Conservation (phyloP, 179 eudicot genomes). For the Silene vulgaris region DNA sequence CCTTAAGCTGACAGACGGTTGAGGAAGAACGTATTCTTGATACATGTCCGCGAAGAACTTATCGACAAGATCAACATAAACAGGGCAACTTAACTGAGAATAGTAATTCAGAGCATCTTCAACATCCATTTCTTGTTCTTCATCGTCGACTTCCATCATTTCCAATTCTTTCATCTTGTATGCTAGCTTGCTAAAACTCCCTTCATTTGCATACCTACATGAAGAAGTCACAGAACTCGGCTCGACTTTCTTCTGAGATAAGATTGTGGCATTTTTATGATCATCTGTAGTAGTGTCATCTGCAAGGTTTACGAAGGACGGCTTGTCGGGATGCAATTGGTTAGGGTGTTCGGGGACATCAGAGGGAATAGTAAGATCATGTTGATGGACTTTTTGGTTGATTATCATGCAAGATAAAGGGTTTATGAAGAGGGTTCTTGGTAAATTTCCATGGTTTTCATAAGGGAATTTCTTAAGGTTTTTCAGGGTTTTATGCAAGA, state of each 20-base stretch:
- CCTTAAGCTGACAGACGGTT: slow-evolving; percentile 33
- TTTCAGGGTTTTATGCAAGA: slow-evolving; percentile 45
- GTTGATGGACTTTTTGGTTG: slow-evolving; percentile 22
- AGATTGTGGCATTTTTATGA: not conserved
- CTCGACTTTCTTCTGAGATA: slow-evolving; percentile 12
- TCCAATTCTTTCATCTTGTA: slow-evolving; percentile 66
- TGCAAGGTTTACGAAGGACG: slow-evolving; percentile 8
- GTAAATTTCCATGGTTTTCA: slow-evolving; percentile 39
- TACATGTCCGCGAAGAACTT: slow-evolving; percentile 77
- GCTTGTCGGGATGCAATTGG: not conserved
- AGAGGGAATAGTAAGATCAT: not conserved
- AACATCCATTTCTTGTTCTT: slow-evolving; percentile 62
- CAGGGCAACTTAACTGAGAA: slow-evolving; percentile 62
- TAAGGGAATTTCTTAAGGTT: slow-evolving; percentile 43
- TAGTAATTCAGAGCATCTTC: slow-evolving; percentile 78
- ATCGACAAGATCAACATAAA: slow-evolving; percentile 71
- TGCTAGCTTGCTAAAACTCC: slow-evolving; percentile 32
- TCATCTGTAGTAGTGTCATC: slow-evolving; percentile 1
- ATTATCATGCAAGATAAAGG: slow-evolving; percentile 29
- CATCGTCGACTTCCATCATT: slow-evolving; percentile 61
- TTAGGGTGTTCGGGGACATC: not conserved
- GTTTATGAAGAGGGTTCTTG: slow-evolving; percentile 37
- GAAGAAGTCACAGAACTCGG: slow-evolving; percentile 13
- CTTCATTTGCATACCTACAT: slow-evolving; percentile 22
- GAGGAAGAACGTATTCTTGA: slow-evolving; percentile 45